A percentile compares a stretch with the other conserved stretches of the same genome.
phyloP scores from a whole-genome alignment of 1,139 yeast species.

The Candida smagusa region DNA sequence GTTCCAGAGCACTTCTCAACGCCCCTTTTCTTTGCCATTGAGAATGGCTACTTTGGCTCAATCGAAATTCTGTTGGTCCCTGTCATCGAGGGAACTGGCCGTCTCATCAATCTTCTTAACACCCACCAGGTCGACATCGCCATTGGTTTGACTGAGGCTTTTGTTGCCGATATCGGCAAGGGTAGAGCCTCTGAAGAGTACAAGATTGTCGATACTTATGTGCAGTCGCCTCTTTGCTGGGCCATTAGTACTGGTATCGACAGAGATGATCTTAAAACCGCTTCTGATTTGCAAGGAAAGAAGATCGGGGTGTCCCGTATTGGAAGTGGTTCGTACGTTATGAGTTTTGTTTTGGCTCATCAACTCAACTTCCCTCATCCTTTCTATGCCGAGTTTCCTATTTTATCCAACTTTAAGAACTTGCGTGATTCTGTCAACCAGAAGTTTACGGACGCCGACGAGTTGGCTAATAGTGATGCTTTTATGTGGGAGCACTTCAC shows the following conservation, averaged over 20 bases:
- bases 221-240: conserved; percentile 85
- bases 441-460: conserved; percentile 19
- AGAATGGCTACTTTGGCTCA: conserved; percentile 43
- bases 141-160: conserved; percentile 88
- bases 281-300: conserved; percentile 56
- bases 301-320: conserved; percentile 81
- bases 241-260: conserved; percentile 75
- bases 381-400: conserved; percentile 49
- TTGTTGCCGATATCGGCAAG: conserved; percentile 76
- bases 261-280: conserved; percentile 50
- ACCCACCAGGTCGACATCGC: conserved; percentile 69
- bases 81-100: conserved; percentile 86
- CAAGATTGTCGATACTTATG: conserved; percentile 76
- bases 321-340: conserved; percentile 88
- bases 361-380: conserved; percentile 49
- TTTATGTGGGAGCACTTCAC: conserved; percentile 97
- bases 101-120: conserved; percentile 70
- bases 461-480: conserved; percentile 59
- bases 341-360: conserved; percentile 81
- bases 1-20: conserved; percentile 92
- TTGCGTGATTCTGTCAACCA: conserved; percentile 76
- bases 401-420: conserved; percentile 67
- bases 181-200: conserved; percentile 63
- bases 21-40: conserved; percentile 71
- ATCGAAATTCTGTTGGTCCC: conserved; percentile 62